Base-by-base conservation (phyloP, 805 yeast species). In the Millerago galiae region DNA sequence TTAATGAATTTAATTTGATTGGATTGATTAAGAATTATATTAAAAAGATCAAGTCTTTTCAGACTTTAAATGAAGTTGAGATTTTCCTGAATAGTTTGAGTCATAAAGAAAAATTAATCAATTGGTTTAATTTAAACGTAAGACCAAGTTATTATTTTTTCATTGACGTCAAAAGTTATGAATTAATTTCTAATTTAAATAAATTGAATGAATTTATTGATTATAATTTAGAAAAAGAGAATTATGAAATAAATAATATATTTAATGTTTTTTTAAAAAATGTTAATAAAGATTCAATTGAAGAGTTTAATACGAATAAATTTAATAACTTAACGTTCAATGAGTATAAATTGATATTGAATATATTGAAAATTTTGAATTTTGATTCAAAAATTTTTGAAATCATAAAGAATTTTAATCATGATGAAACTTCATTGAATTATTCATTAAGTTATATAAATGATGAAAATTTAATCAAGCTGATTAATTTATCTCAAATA, bases 171-270 rank as follows among this genome's bases (percentile, higher is more conserved):
- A 30, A 35, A 13, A 15, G 35, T 10, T 42, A 39, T 32, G 45
- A 42, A 34, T 15, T 14, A 5, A 38, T 42, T 17, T 30, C 45
- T 3, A 12, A 25, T 13, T 29, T 38, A 15, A 42, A 42, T 30
- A 35, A 35, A 10, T 24, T 42, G 30, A 34, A 42, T 27, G 45
- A 42, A 26, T 42, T 42, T n/a, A 37, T 37, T 13, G 42, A 42
- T 14, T 7, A 35, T 17, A 18, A 33, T 1, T 17, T 12, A 2
- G 45, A 42, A 24, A 42, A 42, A 30, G 38, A 42, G 13, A 35
- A 38, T 12, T 21, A 25, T 11, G 30, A 39, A n/a, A 39, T 42
- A 10, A 39, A 39, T 14, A 25, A 31, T 5, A 34, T 35, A 5
- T 42, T 42, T 12, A 15, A 28, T 9, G 13, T 35, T 8, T 35